Percentiles rank a stretch among this genome's conserved stretches.
These are phyloP conservation scores for Hamigera avellanea DNA, from an alignment of 495 filamentous ascomycete genomes.

Conservation along the genomic window DNA sequence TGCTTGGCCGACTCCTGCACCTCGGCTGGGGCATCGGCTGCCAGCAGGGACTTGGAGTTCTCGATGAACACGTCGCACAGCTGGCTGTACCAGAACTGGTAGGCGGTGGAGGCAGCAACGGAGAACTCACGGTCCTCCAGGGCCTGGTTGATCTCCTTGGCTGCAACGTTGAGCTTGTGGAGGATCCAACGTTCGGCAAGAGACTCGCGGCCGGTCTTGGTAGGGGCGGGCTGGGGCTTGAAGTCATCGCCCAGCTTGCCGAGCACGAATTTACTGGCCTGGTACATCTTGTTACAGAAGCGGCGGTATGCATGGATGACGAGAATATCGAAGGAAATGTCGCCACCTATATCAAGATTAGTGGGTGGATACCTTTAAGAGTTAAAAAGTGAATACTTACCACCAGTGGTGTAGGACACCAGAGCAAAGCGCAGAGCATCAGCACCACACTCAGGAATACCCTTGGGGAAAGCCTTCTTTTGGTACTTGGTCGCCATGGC, in stretches of 20 bases:
- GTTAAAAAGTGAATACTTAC: slow-evolving; percentile 21
- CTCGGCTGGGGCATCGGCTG: slow-evolving; percentile 42
- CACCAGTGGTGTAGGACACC: slow-evolving; percentile 75
- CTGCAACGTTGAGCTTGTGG: slow-evolving; percentile 61
- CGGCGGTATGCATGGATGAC: slow-evolving; percentile 74
- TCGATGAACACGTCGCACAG: slow-evolving; percentile 63
- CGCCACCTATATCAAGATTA: slow-evolving; percentile 36
- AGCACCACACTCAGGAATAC: slow-evolving; percentile 79
- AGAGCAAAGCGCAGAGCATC: slow-evolving; percentile 78
- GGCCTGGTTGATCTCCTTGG: slow-evolving; percentile 61
- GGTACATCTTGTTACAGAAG: slow-evolving; percentile 90
- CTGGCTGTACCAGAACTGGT: slow-evolving; percentile 59
- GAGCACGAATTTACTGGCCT: slow-evolving; percentile 78
- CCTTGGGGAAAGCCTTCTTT: slow-evolving; percentile 64
- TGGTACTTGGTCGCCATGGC: slow-evolving; percentile 64
- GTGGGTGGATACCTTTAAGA: slow-evolving; percentile 3
- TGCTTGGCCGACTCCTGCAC: slow-evolving; percentile 48
- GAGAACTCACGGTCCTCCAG: slow-evolving; percentile 65
- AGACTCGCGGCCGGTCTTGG: slow-evolving; percentile 53
- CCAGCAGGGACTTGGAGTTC: slow-evolving; percentile 67
- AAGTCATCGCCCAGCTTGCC: slow-evolving; percentile 66
- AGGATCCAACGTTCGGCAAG: slow-evolving; percentile 79
- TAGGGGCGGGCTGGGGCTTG: slow-evolving; percentile 42
- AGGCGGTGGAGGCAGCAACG: slow-evolving; percentile 45
- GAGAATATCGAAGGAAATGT: slow-evolving; percentile 76